Conservation (phyloP, 345 rosid species). For the Salix udensis region DNA sequence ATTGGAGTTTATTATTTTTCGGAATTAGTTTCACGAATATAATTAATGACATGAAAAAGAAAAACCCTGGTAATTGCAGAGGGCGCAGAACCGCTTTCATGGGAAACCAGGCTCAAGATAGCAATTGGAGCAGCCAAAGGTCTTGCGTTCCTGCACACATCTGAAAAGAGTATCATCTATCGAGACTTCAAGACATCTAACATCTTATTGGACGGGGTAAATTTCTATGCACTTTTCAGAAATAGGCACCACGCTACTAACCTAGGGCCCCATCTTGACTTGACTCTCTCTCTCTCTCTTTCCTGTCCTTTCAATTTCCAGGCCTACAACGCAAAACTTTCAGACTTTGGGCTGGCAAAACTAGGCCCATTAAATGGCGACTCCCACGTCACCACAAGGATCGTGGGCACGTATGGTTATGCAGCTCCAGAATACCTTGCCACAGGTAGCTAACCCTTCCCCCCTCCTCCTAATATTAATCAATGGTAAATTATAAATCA, state of each 20-base stretch:
- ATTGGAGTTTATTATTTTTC: too few relatives aligned
- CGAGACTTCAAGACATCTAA: slow-evolving; percentile 88
- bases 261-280: neutral
- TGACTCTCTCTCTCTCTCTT: neutral
- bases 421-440: slow-evolving; percentile 87
- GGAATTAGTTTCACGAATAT: neutral
- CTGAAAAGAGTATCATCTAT: slow-evolving; percentile 77
- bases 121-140: slow-evolving; percentile 84
- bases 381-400: slow-evolving; percentile 64
- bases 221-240: neutral
- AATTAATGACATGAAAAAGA: neutral
- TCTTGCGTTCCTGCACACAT: slow-evolving; percentile 61
- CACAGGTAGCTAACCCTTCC: slow-evolving; percentile 40
- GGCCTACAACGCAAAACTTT: slow-evolving; percentile 69
- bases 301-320: slow-evolving; percentile 11
- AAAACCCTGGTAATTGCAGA: slow-evolving; percentile 26
- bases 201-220: slow-evolving; percentile 73
- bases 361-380: slow-evolving; percentile 62
- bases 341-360: slow-evolving; percentile 83
- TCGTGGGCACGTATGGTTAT: slow-evolving; percentile 80
- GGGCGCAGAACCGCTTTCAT: slow-evolving; percentile 48
- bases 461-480: too few relatives aligned
- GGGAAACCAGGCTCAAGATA: slow-evolving; percentile 58
- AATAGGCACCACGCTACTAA: neutral
- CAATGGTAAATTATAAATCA: too few relatives aligned